Conservation (phyloP, 768 basidiomycete species). For the Leccinellum rugosiceps region DNA sequence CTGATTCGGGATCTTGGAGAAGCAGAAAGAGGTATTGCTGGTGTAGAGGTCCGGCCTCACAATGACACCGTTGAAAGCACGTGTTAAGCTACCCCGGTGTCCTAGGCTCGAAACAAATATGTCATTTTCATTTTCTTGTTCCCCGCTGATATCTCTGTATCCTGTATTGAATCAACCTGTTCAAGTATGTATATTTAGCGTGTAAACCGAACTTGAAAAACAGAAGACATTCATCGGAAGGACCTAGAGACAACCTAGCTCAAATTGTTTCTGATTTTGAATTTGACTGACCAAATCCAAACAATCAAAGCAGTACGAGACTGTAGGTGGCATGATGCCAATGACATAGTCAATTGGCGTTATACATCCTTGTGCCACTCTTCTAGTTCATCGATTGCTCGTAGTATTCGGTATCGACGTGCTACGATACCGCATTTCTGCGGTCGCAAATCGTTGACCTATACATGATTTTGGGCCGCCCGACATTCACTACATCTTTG, state of each 20-base stretch:
- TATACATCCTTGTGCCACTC: too few relatives aligned
- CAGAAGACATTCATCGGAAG: neutral
- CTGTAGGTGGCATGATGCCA: neutral
- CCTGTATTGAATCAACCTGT: neutral
- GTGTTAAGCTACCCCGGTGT: slow-evolving; percentile 20
- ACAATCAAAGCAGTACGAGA: neutral
- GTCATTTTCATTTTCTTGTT: neutral
- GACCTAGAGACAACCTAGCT: neutral
- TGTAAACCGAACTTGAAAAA: neutral
- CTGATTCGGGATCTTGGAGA: slow-evolving; percentile 25
- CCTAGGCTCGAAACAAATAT: neutral
- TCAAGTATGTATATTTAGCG: neutral
- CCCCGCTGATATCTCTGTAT: neutral
- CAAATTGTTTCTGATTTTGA: neutral
- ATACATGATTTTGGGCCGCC: too few relatives aligned
- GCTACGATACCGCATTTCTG: too few relatives aligned
- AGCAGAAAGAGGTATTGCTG: slow-evolving; percentile 34
- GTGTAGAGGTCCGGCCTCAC: slow-evolving; percentile 38
- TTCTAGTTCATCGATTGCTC: too few relatives aligned
- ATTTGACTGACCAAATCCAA: neutral
- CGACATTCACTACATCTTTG: too few relatives aligned
- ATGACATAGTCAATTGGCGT: too few relatives aligned
- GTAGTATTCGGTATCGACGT: too few relatives aligned
- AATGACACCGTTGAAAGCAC: slow-evolving; percentile 30
- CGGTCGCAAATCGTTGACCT: too few relatives aligned